Base-by-base conservation (phyloP, 2,329 filamentous ascomycete genomes). In the Chaetothyriales sp. region DNA sequence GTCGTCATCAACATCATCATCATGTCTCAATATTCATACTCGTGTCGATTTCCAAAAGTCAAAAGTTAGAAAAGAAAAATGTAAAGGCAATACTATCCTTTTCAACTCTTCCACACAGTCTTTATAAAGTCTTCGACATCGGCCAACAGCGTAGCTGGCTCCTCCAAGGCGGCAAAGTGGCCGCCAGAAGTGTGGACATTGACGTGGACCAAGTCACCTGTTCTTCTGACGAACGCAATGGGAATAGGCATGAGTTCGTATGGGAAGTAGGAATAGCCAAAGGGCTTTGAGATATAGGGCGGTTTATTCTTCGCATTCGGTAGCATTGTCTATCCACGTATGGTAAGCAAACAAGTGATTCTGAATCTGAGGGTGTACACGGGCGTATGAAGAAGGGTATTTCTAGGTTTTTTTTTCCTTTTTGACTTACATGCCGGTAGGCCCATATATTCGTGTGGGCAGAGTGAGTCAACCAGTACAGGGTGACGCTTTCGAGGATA, bases 121-220 rank as follows among this genome's bases (percentile, higher is more conserved):
- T 59, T 50, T 9, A 66, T 56, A 54, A 67, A 68, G 2, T 58
- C 58, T 53, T 66, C 65, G 43, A 74, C 59, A 48, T 71, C 70
- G 9, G 65, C 65, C 54, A 73, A 69, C 45, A 76, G 57, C 1
- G 66, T 60, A 52, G 65, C 58, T 0, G 68, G 68, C 19, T 69
- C 66, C 43, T 73, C 70, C 8, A 69, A 60, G 0, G 67, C 63
- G 1, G 76, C 73, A 58, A 78, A 78, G 62, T 78, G 76, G 0
- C 77, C 76, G 15, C 76, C 76, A 58, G 50, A 39, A 5, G 49
- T 50, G 36, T 59, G 57, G 43, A 53, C 8, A 6, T 39, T 43
- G 42, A 47, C 53, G 26, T 42, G 57, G 7, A 60, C 57, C 12
- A 60, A 46, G 44, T 60, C 53, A 7, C 58, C 55, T 7, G 53